phyloP scores from a whole-genome alignment of 2,329 filamentous ascomycete genomes.

The Cryphonectria naterciae region DNA sequence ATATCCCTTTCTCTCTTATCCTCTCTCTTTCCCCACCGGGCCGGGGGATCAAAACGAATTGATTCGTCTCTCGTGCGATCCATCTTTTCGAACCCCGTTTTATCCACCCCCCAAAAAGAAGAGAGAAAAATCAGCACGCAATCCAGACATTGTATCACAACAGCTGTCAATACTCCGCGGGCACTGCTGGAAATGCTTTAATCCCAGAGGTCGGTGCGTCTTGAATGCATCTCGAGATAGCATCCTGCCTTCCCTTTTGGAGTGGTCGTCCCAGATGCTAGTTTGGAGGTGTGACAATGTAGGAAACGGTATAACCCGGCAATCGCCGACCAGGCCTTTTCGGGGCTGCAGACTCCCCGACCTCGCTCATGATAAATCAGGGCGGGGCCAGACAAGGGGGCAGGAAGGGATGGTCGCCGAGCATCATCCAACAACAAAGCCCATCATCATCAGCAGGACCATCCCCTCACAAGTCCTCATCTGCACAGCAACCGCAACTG shows the following conservation, averaged over 20 bases:
- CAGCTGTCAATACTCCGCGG: background rate
- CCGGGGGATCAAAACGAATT: background rate
- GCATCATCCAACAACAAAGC: background rate
- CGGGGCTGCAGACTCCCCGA: slow-evolving; percentile 20
- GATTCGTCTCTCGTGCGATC: background rate
- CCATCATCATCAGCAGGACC: slow-evolving; percentile 1
- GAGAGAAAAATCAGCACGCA: slow-evolving; percentile 6
- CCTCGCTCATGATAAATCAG: slow-evolving; percentile 25
- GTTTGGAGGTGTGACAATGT: background rate
- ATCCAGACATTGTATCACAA: slow-evolving; percentile 3
- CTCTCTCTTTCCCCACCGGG: background rate
- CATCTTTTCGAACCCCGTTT: background rate
- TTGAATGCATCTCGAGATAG: slow-evolving; percentile 6
- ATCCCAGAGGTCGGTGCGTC: background rate
- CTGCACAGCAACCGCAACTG: background rate
- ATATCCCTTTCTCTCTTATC: background rate
- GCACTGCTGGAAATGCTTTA: background rate
- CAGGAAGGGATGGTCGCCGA: background rate
- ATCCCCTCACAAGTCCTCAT: background rate
- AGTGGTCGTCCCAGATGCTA: background rate
- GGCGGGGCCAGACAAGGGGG: slow-evolving; percentile 11
- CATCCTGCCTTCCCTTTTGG: slow-evolving; percentile 19
- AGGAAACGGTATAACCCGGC: slow-evolving; percentile 11
- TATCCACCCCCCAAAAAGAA: background rate
- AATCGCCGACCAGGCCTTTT: slow-evolving; percentile 29